These are phyloP conservation scores for Epichloe sibirici DNA, from an alignment of 2,329 filamentous ascomycete genomes.

Conservation along the genomic window DNA sequence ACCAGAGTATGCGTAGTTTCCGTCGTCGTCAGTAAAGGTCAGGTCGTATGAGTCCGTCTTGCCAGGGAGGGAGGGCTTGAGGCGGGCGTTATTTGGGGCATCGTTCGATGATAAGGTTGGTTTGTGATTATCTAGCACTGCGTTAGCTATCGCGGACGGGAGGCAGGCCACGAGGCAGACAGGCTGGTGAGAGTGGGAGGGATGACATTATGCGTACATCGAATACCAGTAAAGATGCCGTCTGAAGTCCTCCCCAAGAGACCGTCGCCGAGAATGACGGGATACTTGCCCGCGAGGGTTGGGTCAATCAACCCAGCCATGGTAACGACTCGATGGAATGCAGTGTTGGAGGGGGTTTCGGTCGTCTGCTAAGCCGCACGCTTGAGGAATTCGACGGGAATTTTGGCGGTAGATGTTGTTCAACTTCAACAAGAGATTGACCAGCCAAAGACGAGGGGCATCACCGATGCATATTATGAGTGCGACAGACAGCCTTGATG, in stretches of 20 bases:
- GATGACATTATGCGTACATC: constrained; percentile 34
- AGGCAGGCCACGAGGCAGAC: not conserved
- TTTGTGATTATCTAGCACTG: constrained; percentile 46
- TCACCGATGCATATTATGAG: not conserved
- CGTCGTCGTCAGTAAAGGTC: constrained; percentile 39
- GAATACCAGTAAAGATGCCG: constrained; percentile 47
- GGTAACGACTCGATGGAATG: not conserved
- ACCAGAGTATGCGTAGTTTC: constrained; percentile 49
- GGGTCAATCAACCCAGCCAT: constrained; percentile 41
- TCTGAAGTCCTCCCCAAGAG: constrained; percentile 43
- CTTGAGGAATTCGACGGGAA: not conserved
- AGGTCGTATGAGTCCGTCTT: constrained; percentile 44
- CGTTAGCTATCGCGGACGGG: not conserved
- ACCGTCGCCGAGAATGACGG: constrained; percentile 50
- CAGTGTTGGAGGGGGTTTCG: not conserved
- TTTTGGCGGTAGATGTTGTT: no score
- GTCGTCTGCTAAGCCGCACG: not conserved
- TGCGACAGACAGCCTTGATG: not conserved
- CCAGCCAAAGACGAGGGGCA: not conserved
- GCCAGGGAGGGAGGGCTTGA: constrained; percentile 37
- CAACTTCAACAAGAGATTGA: no score
- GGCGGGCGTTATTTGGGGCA: constrained; percentile 34
- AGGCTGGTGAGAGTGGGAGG: not conserved
- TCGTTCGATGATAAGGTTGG: constrained; percentile 37
- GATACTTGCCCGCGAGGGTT: constrained; percentile 48